Evolutionary conservation across 305 asterid species (phyloP), one percentile per base, ranked within the genome.

Genomic region (Solanum hybrid): DNA sequence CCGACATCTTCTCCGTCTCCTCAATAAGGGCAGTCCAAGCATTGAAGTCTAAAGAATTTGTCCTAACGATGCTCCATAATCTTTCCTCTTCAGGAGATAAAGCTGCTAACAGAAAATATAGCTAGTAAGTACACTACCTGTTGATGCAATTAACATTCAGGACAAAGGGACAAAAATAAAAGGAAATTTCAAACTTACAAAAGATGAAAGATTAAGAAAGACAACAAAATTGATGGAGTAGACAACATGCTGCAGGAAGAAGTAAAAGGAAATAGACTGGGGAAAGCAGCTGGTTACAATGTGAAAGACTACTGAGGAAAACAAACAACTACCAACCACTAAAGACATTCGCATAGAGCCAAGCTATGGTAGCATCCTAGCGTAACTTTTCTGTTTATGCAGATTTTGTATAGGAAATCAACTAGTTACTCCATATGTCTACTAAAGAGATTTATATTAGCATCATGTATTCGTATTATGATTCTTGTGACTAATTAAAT

Each of bases 1-100:
- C 99, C 4, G 96, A 92, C 88, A 89, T 91, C 91, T 94, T 98
- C 95, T 98, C 99, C 2, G 99, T 96, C 93, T 98, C 99, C 40
- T 98, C 99, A 32, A 98, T 93, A 84, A 98, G 93, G 69, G 99
- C 95, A 87, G 97, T 98, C 99, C 99, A 98, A 40, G 98, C 97
- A 93, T 90, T 95, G 75, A 98, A 98, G 85, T 97, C 99, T 91
- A 94, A 89, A 36, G 98, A 95, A 93, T 98, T 98, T 64, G 98
- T 93, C 24, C 95, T 94, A 71, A 98, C 97, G 81, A 97, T 95
- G 95, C 96, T 97, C 99, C 99, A 98, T 84, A 96, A 79, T 90
- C 98, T 95, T 92, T 97, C 99, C 93, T 98, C 99, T 93, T 98
- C 99, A 22, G 94, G 93, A 90, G 96, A 95, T 86, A 96, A 93